Evolutionary conservation across 139 green algal species (phyloP), one percentile per base, ranked within the genome.

Genomic region (Chlorella sp.): DNA sequence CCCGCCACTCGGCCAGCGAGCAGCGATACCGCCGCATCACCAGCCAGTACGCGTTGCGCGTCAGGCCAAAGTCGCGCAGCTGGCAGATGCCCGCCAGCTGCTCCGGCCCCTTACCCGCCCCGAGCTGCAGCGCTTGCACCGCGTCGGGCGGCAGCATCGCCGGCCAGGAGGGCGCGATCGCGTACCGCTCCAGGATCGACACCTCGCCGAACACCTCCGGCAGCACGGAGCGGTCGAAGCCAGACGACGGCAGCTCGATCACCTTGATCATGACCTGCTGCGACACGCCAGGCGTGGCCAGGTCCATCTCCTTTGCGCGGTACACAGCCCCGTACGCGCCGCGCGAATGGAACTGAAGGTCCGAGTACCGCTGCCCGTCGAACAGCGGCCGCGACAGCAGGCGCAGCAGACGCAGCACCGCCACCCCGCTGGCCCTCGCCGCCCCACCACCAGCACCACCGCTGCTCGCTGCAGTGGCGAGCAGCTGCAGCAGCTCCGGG

Each of bases 191-290:
- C 70, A 94, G 80, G 63, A 96, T 88, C 26, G 60, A 30, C 29
- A 95, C 78, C 83, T 96, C 91, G 0, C 67, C 83, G 63, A 86
- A 90, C 30, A 91, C 69, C 67, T 95, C 90, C 20, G 82, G 82
- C 69, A 93, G 77, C 1, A 75, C 64, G 49, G 79, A 87, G 62
- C 74, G 72, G 67, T 94, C 89, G 36, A 86, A 79, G 0, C 78
- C 49, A 33, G 78, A 74, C 0, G 31, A 6, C 0, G 89, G 88
- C 35, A 90, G 71, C 76, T 92, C 87, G 4, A 92, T 71, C 23
- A 86, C 70, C 74, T 93, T 91, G 33, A 91, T 77, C 65, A 82
- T 72, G 5, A 83, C 81, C 69, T 76, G 72, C 49, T 72, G 66
- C 32, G 61, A 1, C 6, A 22, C 3, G 26, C 33, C 55, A 35